Evolutionary conservation across 2,329 filamentous ascomycete genomes (phyloP).

Genomic region (Fusarium sp.): DNA sequence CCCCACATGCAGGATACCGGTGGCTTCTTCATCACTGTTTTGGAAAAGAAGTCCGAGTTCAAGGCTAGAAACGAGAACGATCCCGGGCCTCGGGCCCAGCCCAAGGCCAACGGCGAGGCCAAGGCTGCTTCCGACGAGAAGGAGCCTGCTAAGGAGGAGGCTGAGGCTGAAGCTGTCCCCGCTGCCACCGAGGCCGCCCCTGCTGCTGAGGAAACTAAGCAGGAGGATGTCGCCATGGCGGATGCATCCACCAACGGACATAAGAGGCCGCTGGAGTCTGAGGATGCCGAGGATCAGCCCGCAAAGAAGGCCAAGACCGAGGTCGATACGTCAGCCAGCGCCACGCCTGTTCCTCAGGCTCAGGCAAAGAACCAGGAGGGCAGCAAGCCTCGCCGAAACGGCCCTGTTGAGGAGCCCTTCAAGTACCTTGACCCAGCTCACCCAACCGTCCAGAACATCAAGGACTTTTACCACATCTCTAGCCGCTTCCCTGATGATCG

Average conservation of each 20-base stretch:
- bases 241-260: conserved; percentile 47
- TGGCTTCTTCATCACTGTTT: conserved; percentile 95
- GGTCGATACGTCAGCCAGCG: conserved; percentile 27
- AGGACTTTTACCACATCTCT: conserved; percentile 86
- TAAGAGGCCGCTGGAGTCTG: conserved; percentile 52
- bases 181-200: conserved; percentile 1
- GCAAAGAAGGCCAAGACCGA: conserved; percentile 64
- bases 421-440: conserved; percentile 86
- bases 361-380: conserved; percentile 33
- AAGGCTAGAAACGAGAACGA: conserved; percentile 78
- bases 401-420: conserved; percentile 87
- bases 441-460: conserved; percentile 80
- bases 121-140: conserved; percentile 29
- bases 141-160: conserved; percentile 47
- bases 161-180: conserved; percentile 49
- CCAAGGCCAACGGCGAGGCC: conserved; percentile 26
- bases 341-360: conserved; percentile 40
- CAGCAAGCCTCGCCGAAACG: conserved; percentile 57
- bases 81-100: conserved; percentile 49
- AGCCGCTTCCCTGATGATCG: conserved; percentile 87
- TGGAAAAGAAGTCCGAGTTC: conserved; percentile 92
- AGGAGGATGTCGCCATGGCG: conserved; percentile 47
- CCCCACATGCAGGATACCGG: conserved; percentile 96
- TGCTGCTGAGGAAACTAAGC: conserved; percentile 25
- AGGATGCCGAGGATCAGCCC: conserved; percentile 52